Percentiles rank a stretch among this genome's conserved stretches.
phyloP scores from a whole-genome alignment of 108 stramenopile species.

The Nitzschia sp. region DNA sequence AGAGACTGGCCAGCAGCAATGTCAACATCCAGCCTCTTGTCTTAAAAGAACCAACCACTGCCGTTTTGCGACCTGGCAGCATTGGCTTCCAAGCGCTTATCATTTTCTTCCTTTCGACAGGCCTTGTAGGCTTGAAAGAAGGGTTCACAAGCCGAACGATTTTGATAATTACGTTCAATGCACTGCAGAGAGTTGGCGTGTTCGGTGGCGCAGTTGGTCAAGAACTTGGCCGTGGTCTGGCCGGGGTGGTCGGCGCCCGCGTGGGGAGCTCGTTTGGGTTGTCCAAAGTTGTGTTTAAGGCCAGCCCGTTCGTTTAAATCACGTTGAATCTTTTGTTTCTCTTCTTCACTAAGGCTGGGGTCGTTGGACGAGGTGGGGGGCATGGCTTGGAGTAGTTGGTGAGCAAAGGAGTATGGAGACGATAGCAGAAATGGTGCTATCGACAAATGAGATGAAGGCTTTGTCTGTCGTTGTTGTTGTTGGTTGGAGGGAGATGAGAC shows the following conservation, averaged over 20 bases:
- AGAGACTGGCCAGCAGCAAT: too few species aligned
- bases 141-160: conserved; percentile 62
- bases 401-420: background rate
- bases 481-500: too few species aligned
- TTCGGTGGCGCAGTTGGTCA: conserved; percentile 72
- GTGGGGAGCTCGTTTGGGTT: conserved; percentile 22
- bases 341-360: conserved; percentile 19
- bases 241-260: conserved; percentile 1
- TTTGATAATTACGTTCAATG: conserved; percentile 77
- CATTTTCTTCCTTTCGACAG: conserved; percentile 76
- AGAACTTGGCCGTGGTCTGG: conserved; percentile 34
- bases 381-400: conserved; percentile 1
- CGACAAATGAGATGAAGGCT: too few species aligned
- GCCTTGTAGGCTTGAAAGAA: conserved; percentile 79
- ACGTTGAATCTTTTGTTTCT: conserved; percentile 23
- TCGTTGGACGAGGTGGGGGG: conserved; percentile 1
- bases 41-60: background rate
- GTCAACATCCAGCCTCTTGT: too few species aligned
- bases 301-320: conserved; percentile 28
- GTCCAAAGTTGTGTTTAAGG: conserved; percentile 35
- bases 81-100: conserved; percentile 43
- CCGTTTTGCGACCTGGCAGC: background rate
- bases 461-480: too few species aligned
- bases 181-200: conserved; percentile 67
- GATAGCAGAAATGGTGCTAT: too few species aligned